Conservation (phyloP, 2,329 filamentous ascomycete genomes). For the Mycosphaerella sp. region DNA sequence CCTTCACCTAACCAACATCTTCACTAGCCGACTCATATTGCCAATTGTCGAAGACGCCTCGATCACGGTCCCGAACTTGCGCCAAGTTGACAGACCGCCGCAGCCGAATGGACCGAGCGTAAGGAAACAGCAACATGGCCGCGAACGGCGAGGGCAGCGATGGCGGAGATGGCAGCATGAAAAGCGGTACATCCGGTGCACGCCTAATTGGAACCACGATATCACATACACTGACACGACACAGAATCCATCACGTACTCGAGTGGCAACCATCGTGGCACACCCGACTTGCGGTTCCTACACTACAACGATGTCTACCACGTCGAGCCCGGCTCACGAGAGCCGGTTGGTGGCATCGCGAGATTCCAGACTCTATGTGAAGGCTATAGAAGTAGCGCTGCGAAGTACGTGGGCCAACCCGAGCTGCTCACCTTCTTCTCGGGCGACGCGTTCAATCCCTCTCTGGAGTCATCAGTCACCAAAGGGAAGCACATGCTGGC, state of each 20-base stretch:
- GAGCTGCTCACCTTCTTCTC: slow-evolving; percentile 75
- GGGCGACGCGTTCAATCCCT: slow-evolving; percentile 88
- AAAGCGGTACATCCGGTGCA: background rate
- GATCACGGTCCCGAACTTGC: background rate
- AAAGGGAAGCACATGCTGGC: slow-evolving; percentile 89
- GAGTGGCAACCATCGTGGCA: slow-evolving; percentile 7
- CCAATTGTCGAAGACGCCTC: background rate
- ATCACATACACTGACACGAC: slow-evolving; percentile 1
- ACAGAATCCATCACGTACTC: slow-evolving; percentile 26
- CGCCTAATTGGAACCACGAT: background rate
- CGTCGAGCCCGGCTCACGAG: slow-evolving; percentile 66
- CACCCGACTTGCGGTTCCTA: slow-evolving; percentile 66
- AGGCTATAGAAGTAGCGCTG: slow-evolving; percentile 53
- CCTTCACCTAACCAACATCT: too few relatives aligned
- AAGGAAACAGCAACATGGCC: background rate
- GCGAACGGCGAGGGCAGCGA: background rate
- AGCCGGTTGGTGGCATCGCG: slow-evolving; percentile 74
- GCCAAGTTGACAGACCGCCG: background rate
- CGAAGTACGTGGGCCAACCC: slow-evolving; percentile 57
- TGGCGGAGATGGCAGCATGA: background rate
- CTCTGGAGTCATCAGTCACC: slow-evolving; percentile 79
- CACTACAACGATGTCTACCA: slow-evolving; percentile 97
- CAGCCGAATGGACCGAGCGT: background rate
- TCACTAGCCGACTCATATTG: background rate
- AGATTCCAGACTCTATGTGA: slow-evolving; percentile 74